Percentiles rank a stretch among this genome's conserved stretches.
Conservation (phyloP, 2,329 filamentous ascomycete genomes). For the Fusarium sp. region DNA sequence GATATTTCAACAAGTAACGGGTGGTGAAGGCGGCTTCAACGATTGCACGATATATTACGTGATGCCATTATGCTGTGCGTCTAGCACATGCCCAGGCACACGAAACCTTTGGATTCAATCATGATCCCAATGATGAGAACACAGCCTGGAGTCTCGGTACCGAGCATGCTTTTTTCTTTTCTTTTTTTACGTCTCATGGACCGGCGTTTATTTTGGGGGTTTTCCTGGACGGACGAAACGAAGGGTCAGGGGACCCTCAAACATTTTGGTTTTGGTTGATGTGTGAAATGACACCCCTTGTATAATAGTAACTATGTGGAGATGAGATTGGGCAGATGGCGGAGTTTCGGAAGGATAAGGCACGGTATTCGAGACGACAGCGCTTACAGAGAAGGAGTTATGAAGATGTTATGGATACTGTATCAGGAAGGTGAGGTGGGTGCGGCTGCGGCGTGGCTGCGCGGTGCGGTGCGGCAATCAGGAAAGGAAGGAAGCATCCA, state of each 20-base stretch:
- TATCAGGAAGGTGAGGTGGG: slow-evolving; percentile 22
- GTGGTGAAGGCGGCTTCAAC: slow-evolving; percentile 22
- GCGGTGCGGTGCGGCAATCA: neutral
- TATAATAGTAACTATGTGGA: slow-evolving; percentile 34
- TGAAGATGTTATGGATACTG: neutral
- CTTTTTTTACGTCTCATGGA: slow-evolving; percentile 33
- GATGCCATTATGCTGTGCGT: neutral
- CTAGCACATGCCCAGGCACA: slow-evolving; percentile 5
- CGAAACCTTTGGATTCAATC: slow-evolving; percentile 17
- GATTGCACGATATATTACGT: slow-evolving; percentile 32
- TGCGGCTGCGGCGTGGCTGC: neutral
- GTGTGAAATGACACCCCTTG: slow-evolving; percentile 38
- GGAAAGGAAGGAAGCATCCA: slow-evolving; percentile 16
- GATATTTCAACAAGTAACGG: slow-evolving; percentile 23
- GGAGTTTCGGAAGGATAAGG: slow-evolving; percentile 26
- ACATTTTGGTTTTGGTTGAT: slow-evolving; percentile 30
- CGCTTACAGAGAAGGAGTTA: slow-evolving; percentile 6
- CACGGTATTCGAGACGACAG: slow-evolving; percentile 12
- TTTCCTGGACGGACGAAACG: slow-evolving; percentile 8
- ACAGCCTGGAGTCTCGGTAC: slow-evolving; percentile 42
- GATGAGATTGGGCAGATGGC: slow-evolving; percentile 9
- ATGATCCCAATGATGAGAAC: slow-evolving; percentile 31
- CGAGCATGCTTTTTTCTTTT: slow-evolving; percentile 31
- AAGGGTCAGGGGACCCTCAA: slow-evolving; percentile 7
- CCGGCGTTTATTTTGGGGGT: slow-evolving; percentile 42